Percentiles rank a stretch among this genome's conserved stretches.
These are phyloP conservation scores for Crassisporium funariophilum DNA, from an alignment of 768 basidiomycete genomes.

Conservation along the genomic window DNA sequence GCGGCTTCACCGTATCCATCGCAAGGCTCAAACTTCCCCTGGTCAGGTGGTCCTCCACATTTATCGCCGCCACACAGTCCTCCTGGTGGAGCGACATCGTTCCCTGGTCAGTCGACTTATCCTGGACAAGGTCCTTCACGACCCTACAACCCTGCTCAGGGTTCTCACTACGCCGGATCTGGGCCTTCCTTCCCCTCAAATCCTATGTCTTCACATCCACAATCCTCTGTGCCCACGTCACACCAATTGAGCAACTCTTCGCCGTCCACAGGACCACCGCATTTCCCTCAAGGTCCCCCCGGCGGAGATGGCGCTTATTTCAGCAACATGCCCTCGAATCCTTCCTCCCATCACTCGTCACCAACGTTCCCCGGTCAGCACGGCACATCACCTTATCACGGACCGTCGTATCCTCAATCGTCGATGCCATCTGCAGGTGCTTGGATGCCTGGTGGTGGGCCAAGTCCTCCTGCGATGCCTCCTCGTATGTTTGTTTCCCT, in stretches of 20 bases:
- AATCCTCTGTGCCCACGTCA: too few species aligned
- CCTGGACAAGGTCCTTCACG: conserved; percentile 11
- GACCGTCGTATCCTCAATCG: conserved; percentile 17
- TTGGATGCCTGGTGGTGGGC: conserved; percentile 22
- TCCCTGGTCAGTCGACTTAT: conserved; percentile 19
- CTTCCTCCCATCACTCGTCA: too few species aligned
- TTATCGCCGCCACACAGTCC: conserved; percentile 26
- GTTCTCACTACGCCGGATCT: conserved; percentile 14
- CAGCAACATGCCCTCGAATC: conserved; percentile 14
- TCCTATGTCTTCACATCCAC: not conserved
- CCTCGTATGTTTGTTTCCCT: conserved; percentile 33
- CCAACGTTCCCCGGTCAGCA: conserved; percentile 15
- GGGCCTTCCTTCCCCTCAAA: conserved; percentile 26
- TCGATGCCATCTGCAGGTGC: conserved; percentile 18
- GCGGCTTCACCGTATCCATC: conserved; percentile 7
- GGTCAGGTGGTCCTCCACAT: conserved; percentile 16
- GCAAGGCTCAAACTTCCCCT: conserved; percentile 14
- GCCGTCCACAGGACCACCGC: conserved; percentile 19
- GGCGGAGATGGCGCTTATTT: conserved; percentile 19
- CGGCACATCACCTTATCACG: conserved; percentile 8
- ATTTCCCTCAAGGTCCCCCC: conserved; percentile 29
- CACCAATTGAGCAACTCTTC: too few species aligned
- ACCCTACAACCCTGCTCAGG: conserved; percentile 18
- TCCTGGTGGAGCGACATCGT: conserved; percentile 10
- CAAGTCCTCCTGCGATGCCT: conserved; percentile 30